phyloP scores from a whole-genome alignment of 257 asterid species.

The Jasminum sambac region DNA sequence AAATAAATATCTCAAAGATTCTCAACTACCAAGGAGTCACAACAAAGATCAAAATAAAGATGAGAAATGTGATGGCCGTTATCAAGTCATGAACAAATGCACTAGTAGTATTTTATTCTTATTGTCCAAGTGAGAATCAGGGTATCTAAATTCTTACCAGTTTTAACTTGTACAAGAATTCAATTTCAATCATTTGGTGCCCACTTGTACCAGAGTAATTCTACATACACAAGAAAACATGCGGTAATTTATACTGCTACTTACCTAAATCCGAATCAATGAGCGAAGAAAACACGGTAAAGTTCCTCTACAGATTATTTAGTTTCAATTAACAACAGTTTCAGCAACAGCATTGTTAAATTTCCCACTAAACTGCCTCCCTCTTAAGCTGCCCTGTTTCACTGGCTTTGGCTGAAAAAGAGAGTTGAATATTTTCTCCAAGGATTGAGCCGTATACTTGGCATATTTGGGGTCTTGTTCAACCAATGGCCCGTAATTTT shows the following conservation, averaged over 20 bases:
- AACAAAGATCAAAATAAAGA: neutral
- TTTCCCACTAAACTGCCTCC: constrained; percentile 60
- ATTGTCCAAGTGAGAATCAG: neutral
- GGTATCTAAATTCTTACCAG: constrained; percentile 18
- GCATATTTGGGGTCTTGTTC: constrained; percentile 83
- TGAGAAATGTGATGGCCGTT: neutral
- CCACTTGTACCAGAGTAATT: constrained; percentile 17
- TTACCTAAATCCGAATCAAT: constrained; percentile 10
- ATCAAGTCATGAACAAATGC: neutral
- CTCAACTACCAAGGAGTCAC: neutral
- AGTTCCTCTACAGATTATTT: constrained; percentile 19
- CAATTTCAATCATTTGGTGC: neutral
- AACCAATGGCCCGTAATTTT: constrained; percentile 85
- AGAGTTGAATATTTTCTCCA: constrained; percentile 69
- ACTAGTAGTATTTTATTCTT: neutral
- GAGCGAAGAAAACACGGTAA: constrained; percentile 7
- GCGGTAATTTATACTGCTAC: constrained; percentile 21
- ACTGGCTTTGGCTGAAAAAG: constrained; percentile 58
- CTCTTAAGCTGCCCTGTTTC: constrained; percentile 73
- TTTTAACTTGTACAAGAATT: constrained; percentile 16
- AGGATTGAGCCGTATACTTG: constrained; percentile 61
- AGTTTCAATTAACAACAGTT: no score
- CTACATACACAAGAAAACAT: constrained; percentile 22
- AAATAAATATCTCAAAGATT: neutral
- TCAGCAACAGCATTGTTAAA: constrained; percentile 47